Evolutionary conservation across 257 asterid species (phyloP).

Genomic region (Salvia miltiorrhiza): DNA sequence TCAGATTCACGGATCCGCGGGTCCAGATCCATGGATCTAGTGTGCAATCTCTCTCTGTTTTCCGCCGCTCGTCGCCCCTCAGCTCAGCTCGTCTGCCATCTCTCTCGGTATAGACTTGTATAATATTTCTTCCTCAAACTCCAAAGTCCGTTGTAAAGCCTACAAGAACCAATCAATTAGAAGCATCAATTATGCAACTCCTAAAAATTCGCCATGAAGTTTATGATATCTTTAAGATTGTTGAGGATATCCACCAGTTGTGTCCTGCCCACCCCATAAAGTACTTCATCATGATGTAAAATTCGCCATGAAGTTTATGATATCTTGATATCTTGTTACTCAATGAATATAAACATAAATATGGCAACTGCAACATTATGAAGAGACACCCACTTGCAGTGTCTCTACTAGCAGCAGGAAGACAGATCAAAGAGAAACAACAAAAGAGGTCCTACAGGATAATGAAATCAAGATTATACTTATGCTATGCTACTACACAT

Average conservation of each 20-base stretch:
- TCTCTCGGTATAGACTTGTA: too few relatives aligned
- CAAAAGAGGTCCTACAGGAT: neutral
- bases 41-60: too few relatives aligned
- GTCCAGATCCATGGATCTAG: too few relatives aligned
- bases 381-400: neutral
- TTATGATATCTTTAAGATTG: slow-evolving; percentile 58
- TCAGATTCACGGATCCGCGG: too few relatives aligned
- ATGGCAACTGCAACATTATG: neutral
- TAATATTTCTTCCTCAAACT: slow-evolving; percentile 97
- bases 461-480: neutral
- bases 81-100: too few relatives aligned
- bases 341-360: neutral
- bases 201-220: neutral
- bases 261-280: slow-evolving; percentile 36
- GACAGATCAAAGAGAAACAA: neutral
- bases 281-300: slow-evolving; percentile 14
- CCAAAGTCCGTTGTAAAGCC: slow-evolving; percentile 97
- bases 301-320: neutral
- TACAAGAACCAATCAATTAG: slow-evolving; percentile 30
- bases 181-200: slow-evolving; percentile 15
- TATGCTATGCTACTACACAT: slow-evolving; percentile 15
- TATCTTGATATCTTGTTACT: neutral
- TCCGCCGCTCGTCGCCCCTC: too few relatives aligned
- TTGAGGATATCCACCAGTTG: slow-evolving; percentile 88
- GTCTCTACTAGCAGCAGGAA: neutral